Conservation (phyloP, 805 yeast genomes). For the Ogataea pignaliae region DNA sequence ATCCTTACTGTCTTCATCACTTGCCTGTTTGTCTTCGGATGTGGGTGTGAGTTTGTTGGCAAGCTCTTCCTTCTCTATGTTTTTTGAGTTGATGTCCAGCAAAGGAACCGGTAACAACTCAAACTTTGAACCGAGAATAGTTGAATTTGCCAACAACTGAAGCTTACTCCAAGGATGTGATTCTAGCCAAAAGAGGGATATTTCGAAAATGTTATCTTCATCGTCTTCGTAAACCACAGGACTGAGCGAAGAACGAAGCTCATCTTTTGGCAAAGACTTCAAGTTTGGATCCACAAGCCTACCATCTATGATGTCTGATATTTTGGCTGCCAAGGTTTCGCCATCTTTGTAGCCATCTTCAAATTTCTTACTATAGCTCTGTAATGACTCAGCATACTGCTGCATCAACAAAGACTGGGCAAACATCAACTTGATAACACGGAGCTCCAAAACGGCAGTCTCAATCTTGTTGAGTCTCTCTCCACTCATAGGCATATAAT, state of each 20-base stretch:
- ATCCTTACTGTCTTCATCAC: too few species aligned
- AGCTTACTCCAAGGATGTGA: conserved; percentile 18
- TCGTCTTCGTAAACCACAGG: conserved; percentile 5
- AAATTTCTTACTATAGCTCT: too few species aligned
- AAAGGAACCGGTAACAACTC: conserved; percentile 9
- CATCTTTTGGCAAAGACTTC: conserved; percentile 11
- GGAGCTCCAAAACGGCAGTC: too few species aligned
- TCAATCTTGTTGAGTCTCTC: too few species aligned
- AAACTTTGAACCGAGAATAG: conserved; percentile 13
- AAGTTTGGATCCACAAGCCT: neutral
- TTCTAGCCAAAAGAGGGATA: conserved; percentile 10
- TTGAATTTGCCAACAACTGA: conserved; percentile 14
- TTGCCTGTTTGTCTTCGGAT: too few species aligned
- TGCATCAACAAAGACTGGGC: too few species aligned
- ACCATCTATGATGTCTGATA: conserved; percentile 6
- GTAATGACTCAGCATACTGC: too few species aligned
- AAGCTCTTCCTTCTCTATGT: too few species aligned
- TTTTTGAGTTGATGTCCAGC: too few species aligned
- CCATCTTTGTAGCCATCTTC: neutral
- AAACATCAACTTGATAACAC: too few species aligned
- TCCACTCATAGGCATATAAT: conserved; percentile 40
- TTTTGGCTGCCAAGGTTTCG: conserved; percentile 9
- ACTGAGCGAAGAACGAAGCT: conserved; percentile 11
- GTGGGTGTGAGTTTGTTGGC: too few species aligned
- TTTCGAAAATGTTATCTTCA: conserved; percentile 4